These are phyloP conservation scores for Inonotus hispidus DNA, from an alignment of 1,284 basidiomycete genomes.

Conservation along the genomic window DNA sequence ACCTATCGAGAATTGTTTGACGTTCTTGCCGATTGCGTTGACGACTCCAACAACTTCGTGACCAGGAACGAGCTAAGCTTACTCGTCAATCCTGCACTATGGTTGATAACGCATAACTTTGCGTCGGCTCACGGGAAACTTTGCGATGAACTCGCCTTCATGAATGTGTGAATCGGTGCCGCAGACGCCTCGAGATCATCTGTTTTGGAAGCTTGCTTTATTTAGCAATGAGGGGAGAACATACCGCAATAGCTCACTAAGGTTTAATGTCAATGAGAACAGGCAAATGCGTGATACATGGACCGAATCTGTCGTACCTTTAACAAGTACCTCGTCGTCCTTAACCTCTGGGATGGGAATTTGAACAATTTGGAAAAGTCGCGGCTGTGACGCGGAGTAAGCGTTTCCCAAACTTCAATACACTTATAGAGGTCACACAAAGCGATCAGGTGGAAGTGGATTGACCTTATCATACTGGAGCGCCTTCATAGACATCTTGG, in stretches of 20 bases:
- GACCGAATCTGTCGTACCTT: constrained; percentile 31
- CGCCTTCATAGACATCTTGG: constrained; percentile 10
- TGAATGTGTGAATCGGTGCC: constrained; percentile 57
- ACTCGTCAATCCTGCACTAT: constrained; percentile 9
- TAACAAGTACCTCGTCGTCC: constrained; percentile 50
- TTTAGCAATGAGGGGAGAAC: neutral
- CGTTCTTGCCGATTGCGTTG: constrained; percentile 47
- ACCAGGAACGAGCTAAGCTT: constrained; percentile 33
- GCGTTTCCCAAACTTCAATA: neutral
- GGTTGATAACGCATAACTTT: neutral
- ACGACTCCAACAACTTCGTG: constrained; percentile 55
- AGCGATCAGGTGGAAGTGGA: neutral
- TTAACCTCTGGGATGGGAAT: constrained; percentile 41
- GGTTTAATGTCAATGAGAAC: neutral
- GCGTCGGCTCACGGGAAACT: constrained; percentile 38
- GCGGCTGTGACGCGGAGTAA: constrained; percentile 23
- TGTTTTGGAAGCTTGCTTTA: neutral
- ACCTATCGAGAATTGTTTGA: constrained; percentile 46
- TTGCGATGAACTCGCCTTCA: constrained; percentile 55
- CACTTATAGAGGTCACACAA: neutral
- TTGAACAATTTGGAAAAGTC: constrained; percentile 31
- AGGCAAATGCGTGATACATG: neutral
- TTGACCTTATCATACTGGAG: constrained; percentile 11
- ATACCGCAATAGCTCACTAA: constrained; percentile 14
- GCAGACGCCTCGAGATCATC: constrained; percentile 35